Percentiles rank a stretch among this genome's conserved stretches.
phyloP scores from a whole-genome alignment of 2,329 filamentous ascomycete species.

The Pseudogymnoascus sp. region DNA sequence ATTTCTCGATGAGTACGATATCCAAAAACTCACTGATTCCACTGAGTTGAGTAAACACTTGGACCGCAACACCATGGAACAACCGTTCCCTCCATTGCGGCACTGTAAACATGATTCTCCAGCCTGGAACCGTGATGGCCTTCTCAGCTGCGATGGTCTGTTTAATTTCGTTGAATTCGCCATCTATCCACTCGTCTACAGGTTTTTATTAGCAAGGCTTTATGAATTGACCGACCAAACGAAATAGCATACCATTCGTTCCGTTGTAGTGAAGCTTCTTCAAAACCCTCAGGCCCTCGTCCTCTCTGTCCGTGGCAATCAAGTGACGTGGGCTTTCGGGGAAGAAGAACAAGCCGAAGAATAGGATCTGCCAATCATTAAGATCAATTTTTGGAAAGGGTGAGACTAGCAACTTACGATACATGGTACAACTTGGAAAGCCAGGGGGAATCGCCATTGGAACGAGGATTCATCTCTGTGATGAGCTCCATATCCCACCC shows the following conservation, averaged over 20 bases:
- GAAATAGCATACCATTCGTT: conserved; percentile 27
- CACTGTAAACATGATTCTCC: conserved; percentile 48
- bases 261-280: conserved; percentile 46
- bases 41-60: conserved; percentile 58
- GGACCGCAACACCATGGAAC: conserved; percentile 50
- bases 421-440: conserved; percentile 49
- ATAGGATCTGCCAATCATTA: conserved; percentile 22
- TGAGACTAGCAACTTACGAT: conserved; percentile 23
- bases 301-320: conserved; percentile 41
- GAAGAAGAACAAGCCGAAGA: conserved; percentile 50
- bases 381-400: neutral
- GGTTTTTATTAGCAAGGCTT: neutral
- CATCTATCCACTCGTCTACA: conserved; percentile 46
- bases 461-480: neutral
- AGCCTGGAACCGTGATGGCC: conserved; percentile 43
- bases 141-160: conserved; percentile 53
- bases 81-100: conserved; percentile 53
- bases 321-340: conserved; percentile 50
- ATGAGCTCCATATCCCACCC: conserved; percentile 12
- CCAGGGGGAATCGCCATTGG: conserved; percentile 31
- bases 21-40: conserved; percentile 38
- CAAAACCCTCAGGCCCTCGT: conserved; percentile 40
- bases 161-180: conserved; percentile 51
- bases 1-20: neutral
- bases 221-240: neutral